Evolutionary conservation across 2,329 filamentous ascomycete genomes (phyloP), one percentile per base, ranked within the genome.

Genomic region (Diaporthe destruens): DNA sequence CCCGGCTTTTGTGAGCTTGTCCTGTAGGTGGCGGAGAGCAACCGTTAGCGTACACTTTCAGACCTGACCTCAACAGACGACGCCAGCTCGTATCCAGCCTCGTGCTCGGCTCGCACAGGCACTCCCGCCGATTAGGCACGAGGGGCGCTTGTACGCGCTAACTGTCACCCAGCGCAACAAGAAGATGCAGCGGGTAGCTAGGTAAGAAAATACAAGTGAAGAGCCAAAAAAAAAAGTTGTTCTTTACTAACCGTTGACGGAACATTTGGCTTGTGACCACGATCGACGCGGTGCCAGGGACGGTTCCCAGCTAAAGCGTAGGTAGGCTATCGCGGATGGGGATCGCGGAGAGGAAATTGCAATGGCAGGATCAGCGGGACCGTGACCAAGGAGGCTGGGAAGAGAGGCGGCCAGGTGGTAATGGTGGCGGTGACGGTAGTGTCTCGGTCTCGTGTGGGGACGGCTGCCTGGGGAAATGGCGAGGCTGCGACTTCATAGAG

Each of bases 1-100:
- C 90, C 91, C 71, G 95, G 95, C 85, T 97, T 97, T 82, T 95
- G 93, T 71, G 93, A 91, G 82, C 90, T 94, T 79, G 89, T 93
- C 84, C 92, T 94, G 77, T 72, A 53, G 23, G 39, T 23, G 39
- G 42, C 65, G 14, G 8, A 32, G 25, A 69, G 29, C 11, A 42
- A 6, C 6, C n/a, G 44, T 70, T 72, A 73, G 72, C 65, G n/a
- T 61, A 16, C 44, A 29, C 51, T 51, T 12, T 49, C 54, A 16
- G 11, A 5, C 25, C 59, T 71, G 20, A 34, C 59, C 42, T 68
- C 42, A 59, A 59, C 32, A 44, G 67, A 32, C n/a, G 34, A 23
- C 25, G 54, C 42, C n/a, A 18, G 44, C 67, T 69, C 32, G 44
- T 53, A 39, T 39, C 20, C 47, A 23, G 29, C 55, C 42, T 36